Evolutionary conservation across 257 asterid genomes (phyloP), one percentile per base, ranked within the genome.

Genomic region (Agastache rugosa): DNA sequence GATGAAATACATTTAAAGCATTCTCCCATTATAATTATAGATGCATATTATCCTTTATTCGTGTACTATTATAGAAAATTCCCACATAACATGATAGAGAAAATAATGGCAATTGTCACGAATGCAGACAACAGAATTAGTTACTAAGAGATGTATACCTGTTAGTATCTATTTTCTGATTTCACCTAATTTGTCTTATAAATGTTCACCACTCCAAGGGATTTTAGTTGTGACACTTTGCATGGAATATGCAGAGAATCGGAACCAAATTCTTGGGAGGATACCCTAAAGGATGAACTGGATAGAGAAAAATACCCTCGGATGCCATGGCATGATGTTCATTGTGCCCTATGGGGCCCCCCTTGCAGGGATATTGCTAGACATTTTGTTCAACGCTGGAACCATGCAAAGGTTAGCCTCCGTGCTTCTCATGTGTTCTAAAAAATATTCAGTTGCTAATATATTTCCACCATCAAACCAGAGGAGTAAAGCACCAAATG

Each of bases 271-370:
- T 93, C 97, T 67, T 93, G 98, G 98, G 98, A 91, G 77, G 97
- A 93, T 69, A 59, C 91, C 11, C 74, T 89, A 86, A 93, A 82
- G 80, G 98, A 91, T 73, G 98, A 93, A 85, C 85, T 93, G 75
- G 95, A 93, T 55, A 79, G 98, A 68, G 80, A 79, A 50, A 93
- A 81, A 76, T 88, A 87, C 82, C 98, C 98, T 11, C 96, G 99
- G 35, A 94, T 94, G 99, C 97, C 99, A 50, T 94, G 99, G 99
- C 99, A 94, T 25, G 99, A 94, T 68, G 99, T 94, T 81, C 99
- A 94, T 53, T 94, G 99, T 70, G 96, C 99, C 19, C 80, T 94
- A 29, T 94, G 99, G 99, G 99, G 97, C 20, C 97, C 97, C 31
- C 86, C 99, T 55, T 94, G 97, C 80, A 92, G 89, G 87, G 97